Base-by-base conservation (phyloP, 1,284 basidiomycete species). In the Marasmius tenuissimus region DNA sequence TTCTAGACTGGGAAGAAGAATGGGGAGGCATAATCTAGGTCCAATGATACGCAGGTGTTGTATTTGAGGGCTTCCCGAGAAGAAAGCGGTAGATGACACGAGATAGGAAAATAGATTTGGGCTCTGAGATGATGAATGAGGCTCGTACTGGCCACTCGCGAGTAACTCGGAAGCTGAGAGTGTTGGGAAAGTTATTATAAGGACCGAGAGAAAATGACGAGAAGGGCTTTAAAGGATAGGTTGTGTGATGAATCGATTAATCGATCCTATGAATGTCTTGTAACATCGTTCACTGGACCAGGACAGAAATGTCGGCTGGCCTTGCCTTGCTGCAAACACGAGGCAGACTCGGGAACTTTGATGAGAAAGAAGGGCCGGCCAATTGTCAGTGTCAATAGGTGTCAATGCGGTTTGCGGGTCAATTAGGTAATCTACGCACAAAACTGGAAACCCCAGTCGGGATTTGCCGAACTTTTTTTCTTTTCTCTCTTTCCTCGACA, bases 251-350 rank as follows among this genome's bases (percentile, higher is more conserved):
- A 47, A 47, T 54, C 37, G 52, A 54, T 54, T 34, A 54, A 54
- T 54, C 52, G 52, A 54, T 54, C n/a, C 34, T 34, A 54, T 18
- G 34, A 54, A 47, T 47, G 45, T 16, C 7, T n/a, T 47, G 11
- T 47, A n/a, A 20, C 45, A 47, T 47, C 45, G 11, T 47, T 47
- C 16, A 47, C 45, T 47, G 45, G 11, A 40, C 50, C 55, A 58
- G 18, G 55, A 18, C 53, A 47, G 37, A 39, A 22, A 45, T 54
- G 18, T 39, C 45, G 45, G 42, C 27, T 34, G 47, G 37, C 35
- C 51, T 52, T 52, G 62, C 62, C 62, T 63, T 58, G 59, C 59
- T 61, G 62, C 27, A 38, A 33, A 42, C 59, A 63, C 57, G 62
- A 61, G 62, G 59, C 62, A 40, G 40, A 51, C 50, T 39, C 20